Percentiles rank a stretch among this genome's conserved stretches.
Evolutionary conservation across 441 rosid species (phyloP).

Genomic region (Biscutella laevigata): DNA sequence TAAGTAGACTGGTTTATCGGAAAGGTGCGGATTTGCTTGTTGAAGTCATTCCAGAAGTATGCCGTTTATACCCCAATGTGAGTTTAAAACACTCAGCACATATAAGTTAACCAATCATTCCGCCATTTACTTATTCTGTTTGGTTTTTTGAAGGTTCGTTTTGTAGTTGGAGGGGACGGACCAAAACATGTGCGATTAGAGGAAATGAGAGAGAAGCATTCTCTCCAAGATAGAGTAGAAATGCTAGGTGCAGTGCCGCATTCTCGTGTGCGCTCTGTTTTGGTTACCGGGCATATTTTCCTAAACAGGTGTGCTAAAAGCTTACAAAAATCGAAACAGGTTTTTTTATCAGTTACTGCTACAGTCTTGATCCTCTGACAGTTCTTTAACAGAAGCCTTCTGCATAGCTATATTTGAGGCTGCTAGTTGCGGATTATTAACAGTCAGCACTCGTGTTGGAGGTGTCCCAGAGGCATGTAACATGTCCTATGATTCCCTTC

Average conservation of each 20-base stretch:
- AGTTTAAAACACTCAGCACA: slow-evolving; percentile 23
- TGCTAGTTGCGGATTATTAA: slow-evolving; percentile 91
- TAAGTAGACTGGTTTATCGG: slow-evolving; percentile 91
- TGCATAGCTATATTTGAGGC: slow-evolving; percentile 98
- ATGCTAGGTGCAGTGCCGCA: slow-evolving; percentile 97
- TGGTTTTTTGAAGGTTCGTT: slow-evolving; percentile 55
- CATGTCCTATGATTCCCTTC: background rate
- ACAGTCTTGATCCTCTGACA: slow-evolving; percentile 28
- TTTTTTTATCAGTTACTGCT: background rate
- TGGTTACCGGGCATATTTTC: slow-evolving; percentile 85
- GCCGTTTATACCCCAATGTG: slow-evolving; percentile 67
- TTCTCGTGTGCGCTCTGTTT: slow-evolving; percentile 75
- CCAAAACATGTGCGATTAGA: slow-evolving; percentile 89
- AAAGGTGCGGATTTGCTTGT: slow-evolving; percentile 96
- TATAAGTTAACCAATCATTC: background rate
- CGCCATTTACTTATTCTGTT: background rate
- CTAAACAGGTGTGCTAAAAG: slow-evolving; percentile 60
- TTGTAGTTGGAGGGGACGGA: slow-evolving; percentile 94
- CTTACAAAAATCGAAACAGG: background rate
- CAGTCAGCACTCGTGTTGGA: slow-evolving; percentile 93
- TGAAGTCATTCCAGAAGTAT: slow-evolving; percentile 92
- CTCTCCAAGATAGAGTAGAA: slow-evolving; percentile 93
- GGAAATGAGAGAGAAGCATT: slow-evolving; percentile 97
- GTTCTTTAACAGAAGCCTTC: slow-evolving; percentile 96
- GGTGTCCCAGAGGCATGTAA: slow-evolving; percentile 91